phyloP scores from a whole-genome alignment of 2,329 filamentous ascomycete species.

The Sporothrix curviconia region DNA sequence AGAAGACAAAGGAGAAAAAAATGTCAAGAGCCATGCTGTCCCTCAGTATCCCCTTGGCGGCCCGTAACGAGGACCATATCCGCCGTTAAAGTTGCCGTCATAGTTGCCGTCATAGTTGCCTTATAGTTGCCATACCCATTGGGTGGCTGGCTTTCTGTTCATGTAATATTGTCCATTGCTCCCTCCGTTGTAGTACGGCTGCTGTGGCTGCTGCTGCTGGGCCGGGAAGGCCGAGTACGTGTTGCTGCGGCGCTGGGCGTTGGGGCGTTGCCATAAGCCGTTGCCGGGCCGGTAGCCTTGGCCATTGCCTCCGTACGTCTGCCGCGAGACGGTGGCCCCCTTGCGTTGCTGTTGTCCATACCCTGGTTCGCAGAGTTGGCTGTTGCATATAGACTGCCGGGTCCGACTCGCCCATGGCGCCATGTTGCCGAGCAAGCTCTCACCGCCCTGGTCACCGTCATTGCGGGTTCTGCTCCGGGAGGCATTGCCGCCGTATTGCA shows the following conservation, averaged over 20 bases:
- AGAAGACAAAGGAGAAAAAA: too few species aligned
- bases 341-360: neutral
- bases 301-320: neutral
- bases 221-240: conserved; percentile 8
- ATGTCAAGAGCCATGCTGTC: too few species aligned
- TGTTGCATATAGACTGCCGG: neutral
- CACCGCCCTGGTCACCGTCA: neutral
- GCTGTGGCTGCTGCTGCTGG: neutral
- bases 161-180: neutral
- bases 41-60: neutral
- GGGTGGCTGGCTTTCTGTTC: neutral
- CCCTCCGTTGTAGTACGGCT: neutral
- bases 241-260: neutral
- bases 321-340: neutral
- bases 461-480: too few species aligned
- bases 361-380: neutral
- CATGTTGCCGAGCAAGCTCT: neutral
- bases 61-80: neutral
- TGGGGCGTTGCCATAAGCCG: too few species aligned
- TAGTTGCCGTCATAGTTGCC: neutral
- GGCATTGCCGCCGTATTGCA: neutral
- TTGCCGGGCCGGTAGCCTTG: neutral
- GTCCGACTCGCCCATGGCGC: conserved; percentile 3
- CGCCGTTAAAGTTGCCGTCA: neutral
- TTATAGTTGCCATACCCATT: neutral